Base-by-base conservation (phyloP, 2,329 filamentous ascomycete genomes). In the Herpotrichia juniperi region DNA sequence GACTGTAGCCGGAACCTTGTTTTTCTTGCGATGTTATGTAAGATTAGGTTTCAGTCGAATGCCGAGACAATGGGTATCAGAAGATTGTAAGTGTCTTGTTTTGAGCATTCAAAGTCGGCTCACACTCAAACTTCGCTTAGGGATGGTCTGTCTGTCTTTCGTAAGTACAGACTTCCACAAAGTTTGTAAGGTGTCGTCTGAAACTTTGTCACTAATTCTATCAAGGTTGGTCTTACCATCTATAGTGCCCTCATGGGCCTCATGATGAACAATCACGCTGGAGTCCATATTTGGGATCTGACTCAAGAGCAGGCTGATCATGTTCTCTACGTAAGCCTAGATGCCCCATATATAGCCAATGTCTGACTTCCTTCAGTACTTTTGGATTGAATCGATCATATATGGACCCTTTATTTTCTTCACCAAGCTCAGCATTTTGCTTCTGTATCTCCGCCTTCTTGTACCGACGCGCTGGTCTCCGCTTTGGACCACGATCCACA, bases 331-430 rank as follows among this genome's bases (percentile, higher is more conserved):
- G 47, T 57, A 47, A 46, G 35, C 5, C 14, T 6, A 12, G 4
- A 17, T 7, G 3, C 17, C 30, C 19, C 22, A 4, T 22, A 4
- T 37, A 3, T 25, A 7, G 3, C n/a, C 17, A 26, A 17, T 37
- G 16, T 4, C 45, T 48, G 28, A 50, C 37, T 3, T n/a, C 19
- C 12, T 2, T 10, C 21, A 57, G 54, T 52, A 42, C 30, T 54
- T 57, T 17, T 58, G 46, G 37, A 25, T 50, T 8, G 42, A 42
- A 19, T 31, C 51, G 2, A 50, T 57, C 46, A 34, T 57, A 16
- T 57, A 57, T 42, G 48, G 51, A 2, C 54, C 51, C 7, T 30
- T 57, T n/a, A 44, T 52, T 11, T 42, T 53, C 30, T 42, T 42
- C 43, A 52, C 46, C 28, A 57, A 57, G 28, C 39, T 50, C 21